A percentile compares a stretch with the other conserved stretches of the same genome.
These are phyloP conservation scores for Phytopythium aichiense DNA, from an alignment of 352 stramenopile genomes.

Conservation along the genomic window DNA sequence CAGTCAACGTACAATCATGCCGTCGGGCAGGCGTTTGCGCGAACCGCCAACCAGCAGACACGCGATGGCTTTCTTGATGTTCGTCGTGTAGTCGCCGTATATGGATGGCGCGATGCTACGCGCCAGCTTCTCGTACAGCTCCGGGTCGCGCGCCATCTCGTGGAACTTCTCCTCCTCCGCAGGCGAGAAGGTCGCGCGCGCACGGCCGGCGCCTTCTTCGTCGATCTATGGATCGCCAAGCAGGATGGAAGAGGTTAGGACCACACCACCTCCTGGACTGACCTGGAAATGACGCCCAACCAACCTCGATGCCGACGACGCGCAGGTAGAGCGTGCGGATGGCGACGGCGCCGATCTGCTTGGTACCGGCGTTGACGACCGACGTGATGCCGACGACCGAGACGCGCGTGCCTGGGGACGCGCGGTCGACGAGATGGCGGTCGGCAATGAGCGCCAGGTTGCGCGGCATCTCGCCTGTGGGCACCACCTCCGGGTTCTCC, in stretches of 20 bases:
- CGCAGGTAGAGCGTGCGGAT: constrained; percentile 94
- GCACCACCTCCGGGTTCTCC: constrained; percentile 94
- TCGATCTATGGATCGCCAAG: constrained; percentile 52
- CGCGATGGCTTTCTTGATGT: constrained; percentile 97
- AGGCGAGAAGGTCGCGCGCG: constrained; percentile 91
- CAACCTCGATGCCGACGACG: constrained; percentile 93
- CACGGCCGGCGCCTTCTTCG: constrained; percentile 88
- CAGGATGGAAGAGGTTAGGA: not conserved
- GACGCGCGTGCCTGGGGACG: constrained; percentile 95
- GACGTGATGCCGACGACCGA: constrained; percentile 95
- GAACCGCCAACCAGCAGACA: constrained; percentile 95
- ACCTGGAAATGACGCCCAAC: not conserved
- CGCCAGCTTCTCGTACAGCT: constrained; percentile 94
- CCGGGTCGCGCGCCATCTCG: constrained; percentile 81
- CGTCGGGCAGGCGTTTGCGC: constrained; percentile 93
- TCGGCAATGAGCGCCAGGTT: constrained; percentile 95
- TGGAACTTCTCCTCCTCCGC: constrained; percentile 98
- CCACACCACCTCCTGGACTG: no score
- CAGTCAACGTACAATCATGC: constrained; percentile 80
- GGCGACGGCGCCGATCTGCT: constrained; percentile 77
- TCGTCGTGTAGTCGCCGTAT: constrained; percentile 94
- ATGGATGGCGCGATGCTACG: constrained; percentile 92
- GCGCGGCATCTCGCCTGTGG: constrained; percentile 98
- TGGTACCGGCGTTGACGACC: constrained; percentile 83
- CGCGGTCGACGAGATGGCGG: constrained; percentile 93